These are phyloP conservation scores for Cunninghamia lanceolata DNA, from an alignment of 75 land plant species.

Conservation along the genomic window DNA sequence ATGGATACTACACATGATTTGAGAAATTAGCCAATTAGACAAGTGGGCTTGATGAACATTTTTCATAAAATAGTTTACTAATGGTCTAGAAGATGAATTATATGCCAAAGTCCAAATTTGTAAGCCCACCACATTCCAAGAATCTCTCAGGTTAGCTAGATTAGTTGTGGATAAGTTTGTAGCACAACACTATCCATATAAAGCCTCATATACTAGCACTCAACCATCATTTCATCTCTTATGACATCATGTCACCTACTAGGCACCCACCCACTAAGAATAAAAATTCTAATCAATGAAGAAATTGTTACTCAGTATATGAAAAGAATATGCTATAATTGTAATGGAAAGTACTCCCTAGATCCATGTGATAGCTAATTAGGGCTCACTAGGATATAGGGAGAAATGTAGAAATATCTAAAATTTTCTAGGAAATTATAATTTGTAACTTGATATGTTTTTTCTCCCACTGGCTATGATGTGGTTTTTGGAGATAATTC, in stretches of 20 bases:
- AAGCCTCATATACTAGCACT: too few relatives aligned
- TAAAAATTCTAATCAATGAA: too few relatives aligned
- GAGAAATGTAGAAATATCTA: too few relatives aligned
- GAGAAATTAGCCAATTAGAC: background rate
- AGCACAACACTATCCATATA: background rate
- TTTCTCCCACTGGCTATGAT: background rate
- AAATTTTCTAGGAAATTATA: too few relatives aligned
- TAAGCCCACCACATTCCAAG: background rate
- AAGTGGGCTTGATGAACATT: background rate
- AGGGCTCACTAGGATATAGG: background rate
- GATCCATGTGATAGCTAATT: too few relatives aligned
- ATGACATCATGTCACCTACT: background rate
- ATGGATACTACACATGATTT: too few relatives aligned
- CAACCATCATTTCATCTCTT: background rate
- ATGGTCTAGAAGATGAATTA: background rate
- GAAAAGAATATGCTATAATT: background rate
- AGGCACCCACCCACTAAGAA: too few relatives aligned
- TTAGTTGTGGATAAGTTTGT: background rate
- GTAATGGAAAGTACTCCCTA: too few relatives aligned
- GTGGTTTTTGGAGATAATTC: background rate
- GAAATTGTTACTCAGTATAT: background rate
- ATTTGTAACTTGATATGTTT: too few relatives aligned
- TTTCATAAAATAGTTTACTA: too few relatives aligned
- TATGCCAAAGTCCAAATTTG: background rate
- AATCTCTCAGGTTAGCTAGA: background rate